phyloP scores from a whole-genome alignment of 169 alveolate species.

The Plasmodium fragile region DNA sequence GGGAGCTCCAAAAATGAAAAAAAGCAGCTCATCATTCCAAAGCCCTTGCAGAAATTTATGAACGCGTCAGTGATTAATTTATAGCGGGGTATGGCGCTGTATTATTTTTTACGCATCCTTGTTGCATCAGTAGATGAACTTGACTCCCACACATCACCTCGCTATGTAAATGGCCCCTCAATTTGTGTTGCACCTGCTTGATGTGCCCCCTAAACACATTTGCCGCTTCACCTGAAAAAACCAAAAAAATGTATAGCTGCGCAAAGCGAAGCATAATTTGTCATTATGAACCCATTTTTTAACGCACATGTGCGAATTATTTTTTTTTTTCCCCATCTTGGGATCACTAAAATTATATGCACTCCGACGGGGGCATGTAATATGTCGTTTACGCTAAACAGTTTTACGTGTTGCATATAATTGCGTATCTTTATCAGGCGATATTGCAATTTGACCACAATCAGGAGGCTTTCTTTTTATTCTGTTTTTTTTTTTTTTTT shows the following conservation, averaged over 20 bases:
- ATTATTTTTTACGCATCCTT: background rate
- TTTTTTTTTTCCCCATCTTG: background rate
- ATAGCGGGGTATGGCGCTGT: background rate
- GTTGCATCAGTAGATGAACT: background rate
- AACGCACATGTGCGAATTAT: background rate
- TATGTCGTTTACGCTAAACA: background rate
- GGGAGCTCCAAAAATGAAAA: slow-evolving; percentile 49
- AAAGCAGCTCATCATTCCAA: slow-evolving; percentile 78
- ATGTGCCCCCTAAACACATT: background rate
- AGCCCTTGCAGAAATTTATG: slow-evolving; percentile 79
- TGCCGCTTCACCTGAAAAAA: background rate
- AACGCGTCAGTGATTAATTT: slow-evolving; percentile 10
- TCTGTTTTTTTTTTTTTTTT: background rate
- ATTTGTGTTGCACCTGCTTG: background rate
- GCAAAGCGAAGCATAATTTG: background rate
- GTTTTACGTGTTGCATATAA: background rate
- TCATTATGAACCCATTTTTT: background rate
- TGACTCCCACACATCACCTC: background rate
- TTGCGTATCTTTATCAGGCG: background rate
- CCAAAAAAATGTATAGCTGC: background rate
- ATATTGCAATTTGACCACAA: background rate
- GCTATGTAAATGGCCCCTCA: background rate
- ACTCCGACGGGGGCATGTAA: background rate
- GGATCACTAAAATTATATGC: background rate
- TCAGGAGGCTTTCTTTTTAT: background rate